Conservation (phyloP, 2,329 filamentous ascomycete species). For the Ophiocordyceps sinensis region DNA sequence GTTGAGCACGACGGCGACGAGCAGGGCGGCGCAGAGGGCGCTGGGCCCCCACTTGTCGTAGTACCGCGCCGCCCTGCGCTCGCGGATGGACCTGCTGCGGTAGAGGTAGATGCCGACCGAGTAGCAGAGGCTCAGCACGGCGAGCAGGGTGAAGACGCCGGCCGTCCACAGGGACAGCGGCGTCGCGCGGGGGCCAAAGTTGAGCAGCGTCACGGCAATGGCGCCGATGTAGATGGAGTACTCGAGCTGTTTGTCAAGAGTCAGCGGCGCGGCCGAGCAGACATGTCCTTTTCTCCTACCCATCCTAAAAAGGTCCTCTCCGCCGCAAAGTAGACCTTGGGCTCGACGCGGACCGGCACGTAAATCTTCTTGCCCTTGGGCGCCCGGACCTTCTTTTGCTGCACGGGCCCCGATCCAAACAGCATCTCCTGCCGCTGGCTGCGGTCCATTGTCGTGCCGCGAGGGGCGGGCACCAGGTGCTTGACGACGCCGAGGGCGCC, state of each 20-base stretch:
- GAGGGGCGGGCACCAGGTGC: constrained; percentile 39
- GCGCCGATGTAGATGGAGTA: constrained; percentile 90
- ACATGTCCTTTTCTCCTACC: constrained; percentile 29
- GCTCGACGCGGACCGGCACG: constrained; percentile 88
- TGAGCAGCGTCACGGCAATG: constrained; percentile 70
- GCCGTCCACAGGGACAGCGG: constrained; percentile 51
- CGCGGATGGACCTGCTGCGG: constrained; percentile 72
- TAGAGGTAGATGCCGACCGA: constrained; percentile 75
- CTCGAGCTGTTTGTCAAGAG: constrained; percentile 48
- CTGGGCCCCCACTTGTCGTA: constrained; percentile 83
- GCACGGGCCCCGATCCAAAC: constrained; percentile 40
- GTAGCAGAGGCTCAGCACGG: constrained; percentile 67
- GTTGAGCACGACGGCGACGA: constrained; percentile 62
- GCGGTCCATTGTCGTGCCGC: constrained; percentile 40
- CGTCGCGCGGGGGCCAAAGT: constrained; percentile 53
- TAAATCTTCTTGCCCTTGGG: constrained; percentile 85
- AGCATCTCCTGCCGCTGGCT: constrained; percentile 37
- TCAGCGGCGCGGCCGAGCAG: background rate
- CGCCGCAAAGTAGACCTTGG: constrained; percentile 93
- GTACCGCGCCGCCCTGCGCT: constrained; percentile 72
- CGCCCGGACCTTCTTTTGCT: constrained; percentile 50
- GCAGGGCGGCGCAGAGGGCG: constrained; percentile 56
- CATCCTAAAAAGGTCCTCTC: constrained; percentile 93
- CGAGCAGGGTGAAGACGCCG: constrained; percentile 69
- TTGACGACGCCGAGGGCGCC: constrained; percentile 29